Evolutionary conservation across 2,329 filamentous ascomycete genomes (phyloP), one percentile per base, ranked within the genome.

Genomic region (Boeremia exigua): DNA sequence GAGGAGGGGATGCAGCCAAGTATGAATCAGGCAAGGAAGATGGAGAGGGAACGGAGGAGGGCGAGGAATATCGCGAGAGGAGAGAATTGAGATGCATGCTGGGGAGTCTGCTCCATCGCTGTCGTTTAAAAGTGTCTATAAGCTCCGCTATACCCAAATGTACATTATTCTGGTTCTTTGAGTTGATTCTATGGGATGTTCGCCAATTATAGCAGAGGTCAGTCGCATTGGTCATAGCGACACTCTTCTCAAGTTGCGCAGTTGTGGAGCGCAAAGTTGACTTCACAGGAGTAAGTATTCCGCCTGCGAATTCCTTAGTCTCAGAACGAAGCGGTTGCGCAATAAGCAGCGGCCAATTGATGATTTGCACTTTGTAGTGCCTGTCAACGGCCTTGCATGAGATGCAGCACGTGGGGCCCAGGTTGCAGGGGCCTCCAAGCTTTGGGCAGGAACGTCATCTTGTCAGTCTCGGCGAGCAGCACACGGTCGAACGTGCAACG

Each of bases 1-100:
- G 81, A 84, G 33, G 73, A 76, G 56, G 70, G 56, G 15, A 78
- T 81, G 23, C 72, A 73, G 14, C 68, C 85, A 50, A 92, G 89
- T 72, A 70, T 90, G 66, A 88, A 81, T 63, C 89, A 91, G 76
- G 89, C 88, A 7, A 82, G 82, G 66, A 91, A 88, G 79, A 79
- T 77, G 57, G 84, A 86, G 59, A 90, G 89, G 75, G 82, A 85
- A 69, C 81, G 47, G 50, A 66, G 70, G 56, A 64, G 72, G 42
- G 67, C 65, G 46, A 68, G 68, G 46, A 66, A 64, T 43, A 68
- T 52, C 33, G 63, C 62, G 4, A 60, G 65, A 43, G 63, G 65
- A 3, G 65, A 67, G 40, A 64, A 48, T 30, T 68, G 37, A 58
- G 23, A 7, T 19, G 19, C 14, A 14, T 3, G 8, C 7, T 11